Base-by-base conservation (phyloP, 1,284 basidiomycete genomes). In the Fomitopsis betulina region DNA sequence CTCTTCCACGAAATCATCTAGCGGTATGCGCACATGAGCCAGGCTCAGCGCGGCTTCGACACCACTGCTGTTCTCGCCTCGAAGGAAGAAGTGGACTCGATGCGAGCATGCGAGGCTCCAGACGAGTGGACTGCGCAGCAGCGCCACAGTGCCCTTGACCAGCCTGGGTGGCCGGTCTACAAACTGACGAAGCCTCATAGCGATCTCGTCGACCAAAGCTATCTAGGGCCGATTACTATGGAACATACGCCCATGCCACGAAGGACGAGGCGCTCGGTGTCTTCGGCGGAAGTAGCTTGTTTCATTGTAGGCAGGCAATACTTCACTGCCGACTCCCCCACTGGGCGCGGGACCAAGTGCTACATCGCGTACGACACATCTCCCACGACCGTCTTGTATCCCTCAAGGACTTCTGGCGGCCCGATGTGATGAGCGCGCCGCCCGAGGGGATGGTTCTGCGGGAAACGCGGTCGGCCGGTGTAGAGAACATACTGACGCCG, bases 141-240 rank as follows among this genome's bases (percentile, higher is more conserved):
- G 6, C 39, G 37, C 23, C 2, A 19, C 3, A 35, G n/a, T 21
- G 52, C 52, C 3, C n/a, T 39, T 4, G 25, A 27, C 23, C 43
- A 49, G 43, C 30, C 35, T 3, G 49, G n/a, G n/a, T n/a, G n/a
- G n/a, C n/a, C n/a, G n/a, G n/a, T n/a, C n/a, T n/a, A n/a, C n/a
- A n/a, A n/a, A 47, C 3, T 51, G 55, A 35, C 56, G n/a, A n/a
- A n/a, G n/a, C 56, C 5, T 32, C 53, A 15, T 58, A 58, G 45
- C 3, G 56, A 53, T 17, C 12, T 42, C n/a, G 15, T 45, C 8
- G 23, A 45, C 23, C 43, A 45, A 12, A 5, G 4, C 5, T 5
- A 2, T 19, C 21, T 45, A 2, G 12, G 27, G 23, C 43, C 43
- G 2, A 21, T 45, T 9, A 27, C 43, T n/a, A n/a, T n/a, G n/a